Conservation (phyloP, 768 basidiomycete genomes). For the Lyophyllum atratum region DNA sequence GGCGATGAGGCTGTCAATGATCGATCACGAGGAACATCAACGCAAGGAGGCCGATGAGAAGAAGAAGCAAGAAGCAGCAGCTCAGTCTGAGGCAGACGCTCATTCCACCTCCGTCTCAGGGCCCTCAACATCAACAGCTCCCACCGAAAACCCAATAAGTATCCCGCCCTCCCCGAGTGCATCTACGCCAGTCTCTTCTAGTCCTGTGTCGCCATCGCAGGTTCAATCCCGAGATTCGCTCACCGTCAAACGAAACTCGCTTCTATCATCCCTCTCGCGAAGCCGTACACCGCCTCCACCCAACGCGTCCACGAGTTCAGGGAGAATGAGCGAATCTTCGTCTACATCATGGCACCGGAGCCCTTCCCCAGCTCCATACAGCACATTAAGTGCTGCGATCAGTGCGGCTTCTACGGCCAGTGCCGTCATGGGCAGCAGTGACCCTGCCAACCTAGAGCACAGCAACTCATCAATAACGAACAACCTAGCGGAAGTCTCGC, state of each 20-base stretch:
- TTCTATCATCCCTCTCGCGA: conserved; percentile 31
- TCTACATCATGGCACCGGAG: conserved; percentile 34
- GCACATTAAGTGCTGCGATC: conserved; percentile 46
- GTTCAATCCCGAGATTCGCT: conserved; percentile 18
- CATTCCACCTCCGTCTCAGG: conserved; percentile 28
- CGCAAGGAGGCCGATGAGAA: conserved; percentile 73
- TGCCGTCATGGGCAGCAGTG: conserved; percentile 34
- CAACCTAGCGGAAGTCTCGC: neutral
- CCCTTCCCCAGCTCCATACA: conserved; percentile 43
- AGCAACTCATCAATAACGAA: neutral
- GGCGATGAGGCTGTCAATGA: conserved; percentile 92
- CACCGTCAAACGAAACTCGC: conserved; percentile 29
- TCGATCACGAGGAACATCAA: conserved; percentile 95
- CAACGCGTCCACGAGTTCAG: conserved; percentile 22
- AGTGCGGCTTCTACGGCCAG: conserved; percentile 48
- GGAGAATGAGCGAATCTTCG: conserved; percentile 28
- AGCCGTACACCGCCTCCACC: conserved; percentile 39
- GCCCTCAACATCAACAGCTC: conserved; percentile 33
- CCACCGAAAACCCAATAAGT: conserved; percentile 21
- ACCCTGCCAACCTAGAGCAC: conserved; percentile 18
- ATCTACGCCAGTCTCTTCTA: conserved; percentile 25
- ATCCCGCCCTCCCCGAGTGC: conserved; percentile 28
- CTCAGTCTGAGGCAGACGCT: conserved; percentile 17
- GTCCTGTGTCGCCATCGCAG: conserved; percentile 24
- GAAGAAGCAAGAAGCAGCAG: conserved; percentile 41